phyloP scores from a whole-genome alignment of 2,329 filamentous ascomycete species.

The Kalmusia sp. region DNA sequence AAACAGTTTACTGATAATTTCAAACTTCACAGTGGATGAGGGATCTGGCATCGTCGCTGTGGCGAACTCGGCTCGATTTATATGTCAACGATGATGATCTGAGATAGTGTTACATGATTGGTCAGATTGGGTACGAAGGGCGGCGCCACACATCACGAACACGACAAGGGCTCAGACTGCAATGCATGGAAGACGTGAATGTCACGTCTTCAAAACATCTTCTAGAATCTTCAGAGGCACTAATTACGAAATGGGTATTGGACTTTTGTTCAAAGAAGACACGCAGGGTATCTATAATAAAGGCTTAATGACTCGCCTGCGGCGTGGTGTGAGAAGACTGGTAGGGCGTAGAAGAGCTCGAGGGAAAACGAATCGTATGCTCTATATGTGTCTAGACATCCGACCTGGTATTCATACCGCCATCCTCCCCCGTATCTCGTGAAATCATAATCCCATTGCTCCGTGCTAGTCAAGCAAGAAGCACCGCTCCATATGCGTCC shows the following conservation, averaged over 20 bases:
- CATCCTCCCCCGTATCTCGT: conserved; percentile 15
- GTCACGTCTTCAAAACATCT: background rate
- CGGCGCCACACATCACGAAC: background rate
- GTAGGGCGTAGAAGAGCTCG: no score
- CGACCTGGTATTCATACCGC: conserved; percentile 2
- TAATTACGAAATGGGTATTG: background rate
- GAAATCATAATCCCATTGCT: conserved; percentile 12
- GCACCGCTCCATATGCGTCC: conserved; percentile 25
- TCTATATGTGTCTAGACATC: conserved; percentile 15
- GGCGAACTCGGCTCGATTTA: background rate
- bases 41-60: background rate
- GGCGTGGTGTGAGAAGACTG: no score
- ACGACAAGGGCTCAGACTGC: conserved; percentile 6
- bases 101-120: conserved; percentile 2
- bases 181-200: background rate
- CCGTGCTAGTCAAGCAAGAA: conserved; percentile 37
- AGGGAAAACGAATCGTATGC: background rate
- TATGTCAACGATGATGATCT: conserved; percentile 27
- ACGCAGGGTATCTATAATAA: background rate
- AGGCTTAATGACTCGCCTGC: background rate
- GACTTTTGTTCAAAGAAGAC: no score
- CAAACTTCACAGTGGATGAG: background rate
- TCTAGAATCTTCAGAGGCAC: no score
- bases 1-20: background rate
- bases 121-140: background rate